A percentile compares a stretch with the other conserved stretches of the same genome.
Conservation (phyloP, 805 yeast species). For the Maudiozyma barnettii region DNA sequence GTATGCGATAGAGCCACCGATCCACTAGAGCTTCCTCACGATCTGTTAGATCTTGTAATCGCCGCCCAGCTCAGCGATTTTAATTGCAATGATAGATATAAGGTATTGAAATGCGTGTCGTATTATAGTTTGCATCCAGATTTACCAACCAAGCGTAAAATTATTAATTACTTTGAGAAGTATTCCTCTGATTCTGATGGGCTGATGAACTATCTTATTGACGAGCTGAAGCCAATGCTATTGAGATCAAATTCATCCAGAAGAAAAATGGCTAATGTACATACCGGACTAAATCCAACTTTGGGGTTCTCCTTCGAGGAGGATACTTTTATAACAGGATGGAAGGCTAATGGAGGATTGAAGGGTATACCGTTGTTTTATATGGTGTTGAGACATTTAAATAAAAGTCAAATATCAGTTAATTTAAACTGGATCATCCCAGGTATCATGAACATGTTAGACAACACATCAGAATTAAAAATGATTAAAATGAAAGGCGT, state of each 20-base stretch:
- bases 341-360: constrained; percentile 21
- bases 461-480: constrained; percentile 21
- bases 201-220: not conserved
- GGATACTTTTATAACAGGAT: constrained; percentile 13
- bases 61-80: not conserved
- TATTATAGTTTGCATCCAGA: not conserved
- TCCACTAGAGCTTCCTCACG: not conserved
- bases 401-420: constrained; percentile 14
- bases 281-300: constrained; percentile 10
- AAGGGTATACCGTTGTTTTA: constrained; percentile 20
- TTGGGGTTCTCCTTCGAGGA: constrained; percentile 12
- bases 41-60: not conserved
- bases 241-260: constrained; percentile 1
- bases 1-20: not conserved
- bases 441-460: constrained; percentile 25
- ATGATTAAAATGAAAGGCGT: constrained; percentile 22
- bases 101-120: not conserved
- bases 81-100: not conserved
- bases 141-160: not conserved
- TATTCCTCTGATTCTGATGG: not conserved
- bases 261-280: not conserved
- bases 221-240: constrained; percentile 8
- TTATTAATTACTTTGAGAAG: not conserved
- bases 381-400: constrained; percentile 12
- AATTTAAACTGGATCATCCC: constrained; percentile 29